These are phyloP conservation scores for Ambrosia artemisiifolia DNA, from an alignment of 129 eudicot species.

Conservation along the genomic window DNA sequence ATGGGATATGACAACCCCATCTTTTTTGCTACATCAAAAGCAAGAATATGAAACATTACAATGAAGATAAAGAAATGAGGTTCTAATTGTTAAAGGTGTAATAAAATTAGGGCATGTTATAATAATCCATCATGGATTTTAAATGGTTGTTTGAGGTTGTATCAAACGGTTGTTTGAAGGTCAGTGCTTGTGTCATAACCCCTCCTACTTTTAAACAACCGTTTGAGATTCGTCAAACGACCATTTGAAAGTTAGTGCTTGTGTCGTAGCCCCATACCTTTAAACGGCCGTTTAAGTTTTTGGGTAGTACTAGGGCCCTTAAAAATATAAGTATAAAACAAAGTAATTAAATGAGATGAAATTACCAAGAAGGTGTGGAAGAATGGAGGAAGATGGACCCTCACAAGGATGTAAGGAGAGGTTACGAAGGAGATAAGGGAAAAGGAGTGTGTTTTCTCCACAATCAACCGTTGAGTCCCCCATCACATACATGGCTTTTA, in stretches of 20 bases:
- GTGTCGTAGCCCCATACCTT: too few relatives aligned
- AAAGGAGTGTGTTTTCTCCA: constrained; percentile 63
- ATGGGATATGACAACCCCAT: constrained; percentile 44
- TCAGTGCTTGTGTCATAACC: too few relatives aligned
- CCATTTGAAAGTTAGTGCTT: too few relatives aligned
- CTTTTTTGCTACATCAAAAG: constrained; percentile 48
- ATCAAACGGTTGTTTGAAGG: too few relatives aligned
- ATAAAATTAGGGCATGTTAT: background rate
- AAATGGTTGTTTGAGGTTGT: background rate
- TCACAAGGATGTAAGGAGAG: constrained; percentile 61
- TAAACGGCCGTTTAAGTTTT: too few relatives aligned
- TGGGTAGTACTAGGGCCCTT: background rate
- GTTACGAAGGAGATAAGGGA: constrained; percentile 44
- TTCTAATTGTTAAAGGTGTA: background rate
- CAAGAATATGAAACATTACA: background rate
- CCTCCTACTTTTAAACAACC: too few relatives aligned
- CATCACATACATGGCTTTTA: constrained; percentile 51
- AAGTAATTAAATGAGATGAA: background rate
- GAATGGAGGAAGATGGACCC: constrained; percentile 47
- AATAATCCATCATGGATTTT: too few relatives aligned
- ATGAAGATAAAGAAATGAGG: background rate
- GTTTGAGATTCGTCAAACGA: too few relatives aligned
- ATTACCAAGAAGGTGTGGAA: constrained; percentile 67
- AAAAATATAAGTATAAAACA: background rate
- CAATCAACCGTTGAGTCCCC: constrained; percentile 81